Evolutionary conservation across 2,329 filamentous ascomycete genomes (phyloP).

Genomic region (Lasiodiplodia gonubiensis): DNA sequence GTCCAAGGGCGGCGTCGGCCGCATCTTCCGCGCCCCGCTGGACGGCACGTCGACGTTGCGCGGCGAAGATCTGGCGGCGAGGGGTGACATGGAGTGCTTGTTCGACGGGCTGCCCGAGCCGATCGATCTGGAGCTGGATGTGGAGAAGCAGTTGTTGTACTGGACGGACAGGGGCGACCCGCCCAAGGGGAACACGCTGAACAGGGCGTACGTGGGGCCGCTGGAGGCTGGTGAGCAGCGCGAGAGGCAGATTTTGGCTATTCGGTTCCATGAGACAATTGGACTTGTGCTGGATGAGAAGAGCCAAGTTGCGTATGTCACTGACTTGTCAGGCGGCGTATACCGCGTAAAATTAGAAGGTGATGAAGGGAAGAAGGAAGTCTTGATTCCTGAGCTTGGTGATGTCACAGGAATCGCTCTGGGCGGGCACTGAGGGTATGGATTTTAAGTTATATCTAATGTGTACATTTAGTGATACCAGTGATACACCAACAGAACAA

Average conservation of each 20-base stretch:
- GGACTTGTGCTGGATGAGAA: conserved; percentile 33
- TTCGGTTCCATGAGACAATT: conserved; percentile 37
- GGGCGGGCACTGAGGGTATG: too few species aligned
- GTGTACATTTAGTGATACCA: too few species aligned
- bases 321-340: conserved; percentile 34
- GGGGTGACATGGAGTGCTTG: conserved; percentile 53
- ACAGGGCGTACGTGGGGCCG: conserved; percentile 41
- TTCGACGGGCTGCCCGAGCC: conserved; percentile 55
- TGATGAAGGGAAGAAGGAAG: conserved; percentile 8
- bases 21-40: conserved; percentile 59
- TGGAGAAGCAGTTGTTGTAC: conserved; percentile 54
- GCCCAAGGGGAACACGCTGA: conserved; percentile 61
- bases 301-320: conserved; percentile 31
- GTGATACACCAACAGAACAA: too few species aligned
- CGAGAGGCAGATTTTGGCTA: conserved; percentile 31
- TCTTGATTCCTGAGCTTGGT: conserved; percentile 31
- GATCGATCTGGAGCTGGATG: conserved; percentile 63
- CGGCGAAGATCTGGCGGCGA: conserved; percentile 36
- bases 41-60: conserved; percentile 43
- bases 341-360: conserved; percentile 28
- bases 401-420: conserved; percentile 33
- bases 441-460: too few species aligned
- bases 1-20: conserved; percentile 57
- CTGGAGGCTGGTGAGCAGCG: not conserved
- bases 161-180: conserved; percentile 68